Evolutionary conservation across 768 basidiomycete genomes (phyloP).

Genomic region (Russula sp.): DNA sequence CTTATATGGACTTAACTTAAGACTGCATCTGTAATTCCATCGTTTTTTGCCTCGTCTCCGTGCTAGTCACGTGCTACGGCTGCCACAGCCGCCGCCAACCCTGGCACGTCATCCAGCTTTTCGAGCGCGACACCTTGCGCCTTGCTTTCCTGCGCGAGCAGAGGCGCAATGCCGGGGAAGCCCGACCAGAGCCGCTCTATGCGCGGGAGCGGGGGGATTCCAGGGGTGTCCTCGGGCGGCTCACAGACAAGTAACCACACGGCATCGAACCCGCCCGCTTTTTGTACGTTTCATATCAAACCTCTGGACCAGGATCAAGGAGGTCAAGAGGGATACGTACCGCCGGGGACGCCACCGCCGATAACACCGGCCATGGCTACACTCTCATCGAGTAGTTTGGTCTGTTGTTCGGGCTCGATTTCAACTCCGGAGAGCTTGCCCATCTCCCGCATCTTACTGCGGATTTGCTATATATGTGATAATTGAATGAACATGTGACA

Average conservation of each 20-base stretch:
- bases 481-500: background rate
- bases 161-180: conserved; percentile 63
- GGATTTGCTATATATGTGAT: conserved; percentile 51
- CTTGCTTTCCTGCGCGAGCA: conserved; percentile 62
- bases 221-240: conserved; percentile 36
- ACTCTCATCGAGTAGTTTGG: conserved; percentile 71
- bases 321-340: conserved; percentile 38
- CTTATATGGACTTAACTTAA: conserved; percentile 7
- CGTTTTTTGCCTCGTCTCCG: background rate
- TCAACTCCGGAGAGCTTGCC: conserved; percentile 67
- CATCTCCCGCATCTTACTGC: conserved; percentile 78
- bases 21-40: conserved; percentile 7
- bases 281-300: background rate
- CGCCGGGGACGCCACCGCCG: conserved; percentile 94
- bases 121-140: conserved; percentile 62
- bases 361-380: conserved; percentile 75
- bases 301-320: background rate
- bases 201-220: conserved; percentile 43
- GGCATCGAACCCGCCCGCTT: conserved; percentile 97
- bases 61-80: background rate
- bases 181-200: conserved; percentile 63
- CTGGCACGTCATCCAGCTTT: conserved; percentile 34
- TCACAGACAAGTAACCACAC: conserved; percentile 87
- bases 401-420: conserved; percentile 89
- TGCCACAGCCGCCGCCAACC: conserved; percentile 11